Base-by-base conservation (phyloP, 495 filamentous ascomycete genomes). In the Lepraria neglecta region DNA sequence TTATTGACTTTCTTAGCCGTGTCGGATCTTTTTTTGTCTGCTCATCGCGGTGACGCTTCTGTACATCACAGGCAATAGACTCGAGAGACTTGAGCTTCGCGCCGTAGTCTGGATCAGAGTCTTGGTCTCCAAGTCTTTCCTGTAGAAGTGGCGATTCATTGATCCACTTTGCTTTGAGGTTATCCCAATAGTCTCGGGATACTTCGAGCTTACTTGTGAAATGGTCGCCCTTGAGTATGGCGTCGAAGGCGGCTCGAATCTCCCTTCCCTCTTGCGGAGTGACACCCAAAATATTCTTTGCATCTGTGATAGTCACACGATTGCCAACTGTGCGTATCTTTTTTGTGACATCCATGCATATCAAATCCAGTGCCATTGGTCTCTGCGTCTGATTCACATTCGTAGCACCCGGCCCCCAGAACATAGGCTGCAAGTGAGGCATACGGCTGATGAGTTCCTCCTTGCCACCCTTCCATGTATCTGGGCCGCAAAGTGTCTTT, bases 341-440 rank as follows among this genome's bases (percentile, higher is more conserved):
- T 71, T 94, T 94, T 10, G 87, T 90, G 52, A 92, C 87, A 70
- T 92, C 87, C n/a, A 78, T 84, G 67, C 86, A 89, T 28, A 94
- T 83, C 30, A 89, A 80, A 72, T 94, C 89, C 9, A 94, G 75
- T 1, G 89, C 85, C 55, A 88, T 78, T 21, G 77, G 75, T 59
- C 76, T 74, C 21, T 71, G 66, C 45, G 86, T 85, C n/a, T 76
- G 70, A 53, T 80, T 71, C 48, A 83, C 80, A 43, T 84, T 76
- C 6, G 69, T 60, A 47, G 71, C 72, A 14, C 70, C 66, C 11
- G 60, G 67, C 21, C 70, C 75, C 69, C 75, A 78, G 65, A 92
- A 87, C n/a, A 87, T 77, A 3, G 74, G 75, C 47, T 85, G 81
- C 4, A 94, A 78, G 67, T 88, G 85, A 40, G 78, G 74, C 45